These are phyloP conservation scores for Vanderwaltozyma verrucispora DNA, from an alignment of 805 yeast species.

Conservation along the genomic window DNA sequence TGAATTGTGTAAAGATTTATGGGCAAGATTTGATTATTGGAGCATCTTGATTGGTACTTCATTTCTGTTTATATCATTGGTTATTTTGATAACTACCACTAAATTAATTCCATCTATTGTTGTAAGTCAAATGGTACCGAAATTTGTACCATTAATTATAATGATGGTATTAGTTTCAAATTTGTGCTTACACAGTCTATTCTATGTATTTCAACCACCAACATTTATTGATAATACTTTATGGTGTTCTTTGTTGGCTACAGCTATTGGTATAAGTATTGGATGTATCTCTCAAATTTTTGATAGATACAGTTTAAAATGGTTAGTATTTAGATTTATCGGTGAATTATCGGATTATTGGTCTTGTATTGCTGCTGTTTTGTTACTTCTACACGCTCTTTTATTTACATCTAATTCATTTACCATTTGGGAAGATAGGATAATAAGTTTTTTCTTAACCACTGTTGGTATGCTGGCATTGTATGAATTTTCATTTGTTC, in stretches of 20 bases:
- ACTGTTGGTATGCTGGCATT: conserved; percentile 58
- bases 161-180: conserved; percentile 55
- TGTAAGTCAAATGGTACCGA: conserved; percentile 64
- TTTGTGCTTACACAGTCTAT: conserved; percentile 51
- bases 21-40: conserved; percentile 79
- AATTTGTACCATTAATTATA: conserved; percentile 59
- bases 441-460: conserved; percentile 49
- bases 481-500: conserved; percentile 29
- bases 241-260: conserved; percentile 52
- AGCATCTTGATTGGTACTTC: conserved; percentile 59
- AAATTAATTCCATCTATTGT: conserved; percentile 70
- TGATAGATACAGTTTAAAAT: conserved; percentile 61
- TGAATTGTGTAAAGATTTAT: conserved; percentile 59
- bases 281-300: conserved; percentile 72
- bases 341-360: conserved; percentile 64
- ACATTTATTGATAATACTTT: conserved; percentile 30
- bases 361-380: conserved; percentile 56
- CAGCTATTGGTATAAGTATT: conserved; percentile 55
- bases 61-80: conserved; percentile 43
- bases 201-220: conserved; percentile 50
- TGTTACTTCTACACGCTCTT: conserved; percentile 53
- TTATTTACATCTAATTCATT: conserved; percentile 85
- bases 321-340: conserved; percentile 43
- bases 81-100: conserved; percentile 53
- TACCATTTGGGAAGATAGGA: conserved; percentile 87